These are phyloP conservation scores for Chromera velia DNA, from an alignment of 73 alveolate species.

Conservation along the genomic window DNA sequence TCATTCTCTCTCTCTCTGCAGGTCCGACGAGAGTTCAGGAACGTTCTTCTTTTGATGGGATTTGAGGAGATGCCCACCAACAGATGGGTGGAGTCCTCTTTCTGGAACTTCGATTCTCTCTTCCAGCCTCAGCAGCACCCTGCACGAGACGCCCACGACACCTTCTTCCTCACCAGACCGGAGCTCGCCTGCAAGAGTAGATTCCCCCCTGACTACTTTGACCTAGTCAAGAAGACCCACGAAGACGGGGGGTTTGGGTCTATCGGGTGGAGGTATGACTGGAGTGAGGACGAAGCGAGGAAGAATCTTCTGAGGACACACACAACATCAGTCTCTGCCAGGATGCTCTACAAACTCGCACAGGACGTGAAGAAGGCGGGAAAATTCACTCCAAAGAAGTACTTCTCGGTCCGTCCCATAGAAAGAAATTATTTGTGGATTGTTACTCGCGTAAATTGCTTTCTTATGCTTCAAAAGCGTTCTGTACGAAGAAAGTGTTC, in stretches of 20 bases:
- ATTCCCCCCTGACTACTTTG: slow-evolving; percentile 77
- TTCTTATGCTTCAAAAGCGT: no score
- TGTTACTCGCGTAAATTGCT: no score
- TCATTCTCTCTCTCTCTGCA: background rate
- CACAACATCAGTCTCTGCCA: slow-evolving; percentile 94
- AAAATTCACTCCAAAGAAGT: slow-evolving; percentile 93
- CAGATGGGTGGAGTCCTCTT: slow-evolving; percentile 92
- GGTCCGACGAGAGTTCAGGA: slow-evolving; percentile 92
- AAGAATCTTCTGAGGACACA: slow-evolving; percentile 98
- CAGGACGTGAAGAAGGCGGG: slow-evolving; percentile 27
- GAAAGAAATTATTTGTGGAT: no score
- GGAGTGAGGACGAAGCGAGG: slow-evolving; percentile 76
- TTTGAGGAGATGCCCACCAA: slow-evolving; percentile 99
- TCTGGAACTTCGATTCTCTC: slow-evolving; percentile 99
- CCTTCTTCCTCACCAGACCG: slow-evolving; percentile 97
- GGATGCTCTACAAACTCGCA: slow-evolving; percentile 70
- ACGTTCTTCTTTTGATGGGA: slow-evolving; percentile 93
- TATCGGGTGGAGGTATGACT: slow-evolving; percentile 92
- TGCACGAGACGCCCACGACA: slow-evolving; percentile 98
- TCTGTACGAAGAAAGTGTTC: no score
- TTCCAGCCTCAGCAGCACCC: slow-evolving; percentile 99
- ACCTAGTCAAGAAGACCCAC: slow-evolving; percentile 90
- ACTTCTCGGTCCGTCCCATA: no score
- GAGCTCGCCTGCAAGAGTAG: no score
- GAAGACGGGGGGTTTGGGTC: slow-evolving; percentile 96